Evolutionary conservation across 176 grass and related monocot genomes (phyloP), one percentile per base, ranked within the genome.

Genomic region (Ampelocalamus luodianensis): DNA sequence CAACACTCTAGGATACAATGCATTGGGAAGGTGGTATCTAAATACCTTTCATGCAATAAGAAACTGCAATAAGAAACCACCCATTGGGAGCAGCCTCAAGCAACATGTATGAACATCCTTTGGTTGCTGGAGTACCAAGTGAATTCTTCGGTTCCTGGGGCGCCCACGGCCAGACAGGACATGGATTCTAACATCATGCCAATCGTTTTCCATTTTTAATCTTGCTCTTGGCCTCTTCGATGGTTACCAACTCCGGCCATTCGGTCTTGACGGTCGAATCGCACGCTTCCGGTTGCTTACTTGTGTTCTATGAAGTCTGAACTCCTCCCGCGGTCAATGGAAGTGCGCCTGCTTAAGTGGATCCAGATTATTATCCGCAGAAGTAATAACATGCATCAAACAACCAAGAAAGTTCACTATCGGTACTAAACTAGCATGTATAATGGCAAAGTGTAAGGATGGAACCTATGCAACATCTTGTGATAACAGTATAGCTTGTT

Each of bases 101-200:
- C 24, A 79, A 79, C 15, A 36, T 42, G 56, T 3, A 12, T 50
- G 2, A 20, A 34, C 3, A 32, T 16, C 40, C 43, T 72, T 49
- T 15, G 23, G n/a, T 59, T 82, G 17, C 16, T 26, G 11, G 5
- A 15, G 10, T 17, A 45, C 32, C 15, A 81, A 58, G 14, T 66
- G 77, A 23, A 20, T 0, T 51, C 14, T 74, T 53, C 5, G 48
- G 27, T 14, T 66, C 32, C 45, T n/a, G 43, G 15, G 24, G 40
- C 58, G 9, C 60, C 72, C 55, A 43, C 37, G 37, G 77, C 5
- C 29, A n/a, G 27, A 55, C 29, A 39, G 45, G 20, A 68, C 78
- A 80, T 24, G 29, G 77, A 50, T 65, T 66, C 61, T 34, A 60
- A 58, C 61, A 37, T 67, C 44, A 68, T 17, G 78, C 65, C 63